Conservation (phyloP, 768 basidiomycete genomes). For the Mycena chlorophos region DNA sequence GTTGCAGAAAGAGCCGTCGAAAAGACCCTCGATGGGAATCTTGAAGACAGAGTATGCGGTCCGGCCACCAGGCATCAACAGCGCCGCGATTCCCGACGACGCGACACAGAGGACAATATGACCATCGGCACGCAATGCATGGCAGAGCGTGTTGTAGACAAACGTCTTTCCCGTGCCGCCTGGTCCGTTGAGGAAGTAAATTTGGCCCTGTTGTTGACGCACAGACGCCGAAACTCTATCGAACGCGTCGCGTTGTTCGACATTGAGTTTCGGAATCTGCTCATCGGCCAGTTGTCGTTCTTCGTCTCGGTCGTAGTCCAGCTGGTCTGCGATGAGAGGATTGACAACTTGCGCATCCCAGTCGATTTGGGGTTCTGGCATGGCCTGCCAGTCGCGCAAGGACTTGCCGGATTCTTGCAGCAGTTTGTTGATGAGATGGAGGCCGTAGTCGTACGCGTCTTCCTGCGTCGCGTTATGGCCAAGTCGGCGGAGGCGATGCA, state of each 20-base stretch:
- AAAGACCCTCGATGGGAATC: conserved; percentile 36
- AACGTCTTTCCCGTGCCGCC: conserved; percentile 51
- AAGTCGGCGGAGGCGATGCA: conserved; percentile 16
- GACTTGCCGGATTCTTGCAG: conserved; percentile 24
- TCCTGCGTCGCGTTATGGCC: conserved; percentile 27
- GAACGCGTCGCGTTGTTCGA: conserved; percentile 32
- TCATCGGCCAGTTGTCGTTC: conserved; percentile 7
- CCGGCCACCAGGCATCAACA: conserved; percentile 43
- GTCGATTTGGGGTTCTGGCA: conserved; percentile 12
- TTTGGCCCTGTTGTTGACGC: conserved; percentile 11
- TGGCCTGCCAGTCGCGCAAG: conserved; percentile 22
- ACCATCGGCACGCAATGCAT: conserved; percentile 24
- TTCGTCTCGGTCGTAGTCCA: not conserved
- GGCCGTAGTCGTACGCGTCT: conserved; percentile 41
- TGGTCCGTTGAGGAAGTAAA: conserved; percentile 45
- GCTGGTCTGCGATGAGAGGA: conserved; percentile 19
- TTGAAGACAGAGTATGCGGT: conserved; percentile 52
- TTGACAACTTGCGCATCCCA: conserved; percentile 22
- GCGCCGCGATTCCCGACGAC: conserved; percentile 49
- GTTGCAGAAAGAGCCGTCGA: conserved; percentile 23
- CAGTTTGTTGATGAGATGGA: conserved; percentile 36
- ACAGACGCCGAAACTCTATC: conserved; percentile 30
- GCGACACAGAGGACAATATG: conserved; percentile 11
- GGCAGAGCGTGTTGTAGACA: conserved; percentile 38
- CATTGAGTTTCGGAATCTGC: conserved; percentile 27